A percentile compares a stretch with the other conserved stretches of the same genome.
Conservation (phyloP, 164 flowering plant genomes). For the Sextonia rubra region DNA sequence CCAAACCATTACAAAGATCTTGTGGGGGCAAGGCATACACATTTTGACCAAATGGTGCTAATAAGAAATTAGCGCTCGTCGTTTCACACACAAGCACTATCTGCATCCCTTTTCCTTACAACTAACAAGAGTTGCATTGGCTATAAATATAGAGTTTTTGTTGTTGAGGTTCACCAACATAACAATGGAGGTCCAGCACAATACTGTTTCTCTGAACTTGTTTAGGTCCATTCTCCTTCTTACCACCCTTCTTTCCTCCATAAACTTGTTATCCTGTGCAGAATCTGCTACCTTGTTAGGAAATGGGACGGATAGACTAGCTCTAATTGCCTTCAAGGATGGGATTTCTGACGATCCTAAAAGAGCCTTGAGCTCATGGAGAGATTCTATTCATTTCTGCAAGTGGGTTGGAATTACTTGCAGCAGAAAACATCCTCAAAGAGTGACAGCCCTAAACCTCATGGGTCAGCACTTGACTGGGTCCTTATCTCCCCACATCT, state of each 20-base stretch:
- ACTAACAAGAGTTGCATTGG: background rate
- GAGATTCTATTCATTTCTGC: slow-evolving; percentile 6
- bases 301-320: background rate
- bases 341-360: background rate
- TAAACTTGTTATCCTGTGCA: background rate
- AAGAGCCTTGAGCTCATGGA: background rate
- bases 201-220: background rate
- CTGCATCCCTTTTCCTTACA: too few species aligned
- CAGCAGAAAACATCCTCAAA: slow-evolving; percentile 5
- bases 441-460: slow-evolving; percentile 30
- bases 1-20: too few species aligned
- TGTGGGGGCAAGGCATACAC: too few species aligned
- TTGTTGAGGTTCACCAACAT: background rate
- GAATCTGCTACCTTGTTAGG: background rate
- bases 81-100: too few species aligned
- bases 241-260: background rate
- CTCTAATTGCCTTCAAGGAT: background rate
- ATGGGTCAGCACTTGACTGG: slow-evolving; percentile 19
- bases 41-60: too few species aligned
- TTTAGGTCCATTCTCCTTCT: background rate
- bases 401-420: slow-evolving; percentile 17
- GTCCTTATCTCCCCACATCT: slow-evolving; percentile 31
- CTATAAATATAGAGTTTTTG: too few species aligned
- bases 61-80: too few species aligned
- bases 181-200: background rate